A percentile compares a stretch with the other conserved stretches of the same genome.
These are phyloP conservation scores for Starmera amethionina DNA, from an alignment of 805 yeast genomes.

Conservation along the genomic window DNA sequence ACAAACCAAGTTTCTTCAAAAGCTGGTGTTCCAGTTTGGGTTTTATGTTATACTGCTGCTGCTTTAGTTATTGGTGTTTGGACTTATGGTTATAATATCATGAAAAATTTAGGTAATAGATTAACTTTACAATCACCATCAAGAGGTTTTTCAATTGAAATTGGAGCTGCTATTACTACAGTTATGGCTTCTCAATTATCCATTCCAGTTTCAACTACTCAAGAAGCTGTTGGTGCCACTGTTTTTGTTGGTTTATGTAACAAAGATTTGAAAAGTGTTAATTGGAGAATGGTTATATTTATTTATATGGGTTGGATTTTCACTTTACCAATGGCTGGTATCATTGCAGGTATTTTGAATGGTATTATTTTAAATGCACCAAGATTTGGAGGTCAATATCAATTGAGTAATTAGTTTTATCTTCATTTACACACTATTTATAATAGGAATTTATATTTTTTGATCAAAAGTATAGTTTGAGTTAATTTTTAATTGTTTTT, in stretches of 20 bases:
- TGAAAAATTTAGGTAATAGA: constrained; percentile 64
- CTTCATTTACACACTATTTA: constrained; percentile 2
- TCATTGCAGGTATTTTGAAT: constrained; percentile 56
- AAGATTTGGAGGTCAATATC: constrained; percentile 26
- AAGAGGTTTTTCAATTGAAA: constrained; percentile 67
- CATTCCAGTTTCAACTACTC: constrained; percentile 72
- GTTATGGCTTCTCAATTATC: constrained; percentile 66
- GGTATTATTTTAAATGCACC: constrained; percentile 64
- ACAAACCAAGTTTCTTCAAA: constrained; percentile 34
- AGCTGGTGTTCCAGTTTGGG: constrained; percentile 62
- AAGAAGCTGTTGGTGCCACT: constrained; percentile 70
- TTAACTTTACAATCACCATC: constrained; percentile 69
- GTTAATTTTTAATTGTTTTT: too few relatives aligned
- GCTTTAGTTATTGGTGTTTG: constrained; percentile 60
- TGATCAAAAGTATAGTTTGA: too few relatives aligned
- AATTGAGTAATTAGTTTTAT: constrained; percentile 2
- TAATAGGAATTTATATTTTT: too few relatives aligned
- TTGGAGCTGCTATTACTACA: constrained; percentile 70
- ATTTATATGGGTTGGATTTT: constrained; percentile 64
- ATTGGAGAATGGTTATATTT: constrained; percentile 72
- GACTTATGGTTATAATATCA: constrained; percentile 64
- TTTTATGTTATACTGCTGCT: constrained; percentile 56
- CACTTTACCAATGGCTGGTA: constrained; percentile 66
- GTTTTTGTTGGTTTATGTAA: constrained; percentile 70
- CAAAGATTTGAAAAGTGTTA: constrained; percentile 49